phyloP scores from a whole-genome alignment of 306 rosid genomes.

The Cucumis melo region DNA sequence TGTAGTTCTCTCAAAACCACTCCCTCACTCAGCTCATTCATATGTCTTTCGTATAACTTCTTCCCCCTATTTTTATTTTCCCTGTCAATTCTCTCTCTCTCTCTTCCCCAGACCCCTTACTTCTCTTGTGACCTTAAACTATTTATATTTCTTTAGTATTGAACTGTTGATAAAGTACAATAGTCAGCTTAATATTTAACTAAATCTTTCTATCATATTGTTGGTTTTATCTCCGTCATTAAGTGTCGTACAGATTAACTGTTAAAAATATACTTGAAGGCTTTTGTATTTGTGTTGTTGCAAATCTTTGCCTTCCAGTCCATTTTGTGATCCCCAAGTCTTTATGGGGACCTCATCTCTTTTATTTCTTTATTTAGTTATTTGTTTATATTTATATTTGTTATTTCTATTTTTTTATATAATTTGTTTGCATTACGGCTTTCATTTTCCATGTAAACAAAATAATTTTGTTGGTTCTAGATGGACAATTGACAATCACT shows the following conservation, averaged over 20 bases:
- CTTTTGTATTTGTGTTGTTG: neutral
- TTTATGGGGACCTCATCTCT: neutral
- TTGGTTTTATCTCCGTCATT: neutral
- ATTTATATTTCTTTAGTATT: neutral
- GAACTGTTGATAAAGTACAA: neutral
- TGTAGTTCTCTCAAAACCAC: neutral
- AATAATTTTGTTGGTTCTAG: no score
- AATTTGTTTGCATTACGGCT: neutral
- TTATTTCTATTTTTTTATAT: neutral
- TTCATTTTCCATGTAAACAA: neutral
- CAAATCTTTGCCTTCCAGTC: neutral
- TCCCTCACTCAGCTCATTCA: neutral
- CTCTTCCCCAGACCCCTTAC: neutral
- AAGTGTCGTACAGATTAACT: neutral
- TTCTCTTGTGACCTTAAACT: neutral
- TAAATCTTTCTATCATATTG: neutral
- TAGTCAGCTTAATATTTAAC: neutral
- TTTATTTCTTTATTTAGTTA: neutral
- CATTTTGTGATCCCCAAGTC: neutral
- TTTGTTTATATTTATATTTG: no score
- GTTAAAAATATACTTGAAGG: neutral
- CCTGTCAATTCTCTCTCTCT: neutral
- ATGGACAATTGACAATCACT: no score
- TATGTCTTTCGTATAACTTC: neutral
- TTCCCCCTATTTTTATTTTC: neutral